Percentiles rank a stretch among this genome's conserved stretches.
phyloP scores from a whole-genome alignment of 176 grass and related monocot genomes.

The Aegilops umbellulata region DNA sequence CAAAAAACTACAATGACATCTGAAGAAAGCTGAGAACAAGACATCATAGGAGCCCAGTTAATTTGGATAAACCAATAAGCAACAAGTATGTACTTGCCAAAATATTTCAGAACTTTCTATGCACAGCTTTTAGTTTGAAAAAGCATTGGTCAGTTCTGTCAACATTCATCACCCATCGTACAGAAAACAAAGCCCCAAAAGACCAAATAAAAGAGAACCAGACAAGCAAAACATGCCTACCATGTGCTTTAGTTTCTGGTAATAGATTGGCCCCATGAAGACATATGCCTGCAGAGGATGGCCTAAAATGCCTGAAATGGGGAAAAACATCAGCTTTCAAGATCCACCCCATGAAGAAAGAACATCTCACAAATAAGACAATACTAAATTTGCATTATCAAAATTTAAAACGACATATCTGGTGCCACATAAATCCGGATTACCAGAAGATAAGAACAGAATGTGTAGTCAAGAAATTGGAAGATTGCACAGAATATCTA shows the following conservation, averaged over 20 bases:
- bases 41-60: background rate
- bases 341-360: background rate
- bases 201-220: background rate
- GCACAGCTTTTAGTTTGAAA: background rate
- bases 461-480: background rate
- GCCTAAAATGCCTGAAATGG: slow-evolving; percentile 78
- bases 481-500: background rate
- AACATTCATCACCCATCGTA: background rate
- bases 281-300: slow-evolving; percentile 89
- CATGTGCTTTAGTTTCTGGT: slow-evolving; percentile 98
- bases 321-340: background rate
- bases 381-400: background rate
- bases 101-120: background rate
- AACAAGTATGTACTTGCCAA: background rate
- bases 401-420: slow-evolving; percentile 1
- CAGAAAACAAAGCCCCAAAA: background rate
- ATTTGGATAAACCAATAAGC: background rate
- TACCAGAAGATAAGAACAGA: background rate
- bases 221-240: slow-evolving; percentile 41
- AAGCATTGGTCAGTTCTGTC: background rate
- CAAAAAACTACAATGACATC: background rate
- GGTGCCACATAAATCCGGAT: background rate
- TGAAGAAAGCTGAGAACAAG: background rate
- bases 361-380: background rate
- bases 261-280: slow-evolving; percentile 98